phyloP scores from a whole-genome alignment of 352 stramenopile genomes.

The Peronospora belbahrii region DNA sequence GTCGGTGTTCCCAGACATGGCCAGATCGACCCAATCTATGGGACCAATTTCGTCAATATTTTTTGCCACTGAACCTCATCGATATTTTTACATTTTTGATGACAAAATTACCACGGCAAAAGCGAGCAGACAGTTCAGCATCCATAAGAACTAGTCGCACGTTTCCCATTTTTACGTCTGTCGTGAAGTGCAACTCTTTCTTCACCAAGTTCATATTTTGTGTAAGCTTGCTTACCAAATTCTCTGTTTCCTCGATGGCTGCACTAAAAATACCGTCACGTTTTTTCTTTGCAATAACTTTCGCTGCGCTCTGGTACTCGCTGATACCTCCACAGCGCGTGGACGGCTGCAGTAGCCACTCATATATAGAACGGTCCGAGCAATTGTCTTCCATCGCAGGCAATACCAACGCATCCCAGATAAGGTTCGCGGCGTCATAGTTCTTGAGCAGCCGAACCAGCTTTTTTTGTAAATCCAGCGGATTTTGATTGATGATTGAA shows the following conservation, averaged over 20 bases:
- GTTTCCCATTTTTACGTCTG: conserved; percentile 57
- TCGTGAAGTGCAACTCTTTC: conserved; percentile 49
- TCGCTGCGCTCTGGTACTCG: conserved; percentile 59
- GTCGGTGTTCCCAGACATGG: conserved; percentile 44
- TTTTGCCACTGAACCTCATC: conserved; percentile 37
- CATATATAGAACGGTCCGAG: conserved; percentile 29
- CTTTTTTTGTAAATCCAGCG: conserved; percentile 65
- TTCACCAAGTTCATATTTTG: conserved; percentile 35
- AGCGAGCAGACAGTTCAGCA: conserved; percentile 39
- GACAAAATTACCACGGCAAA: conserved; percentile 56
- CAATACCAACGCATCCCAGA: conserved; percentile 51
- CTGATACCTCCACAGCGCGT: conserved; percentile 60
- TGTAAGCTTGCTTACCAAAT: conserved; percentile 42
- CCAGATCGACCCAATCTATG: conserved; percentile 45
- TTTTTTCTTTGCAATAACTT: conserved; percentile 60
- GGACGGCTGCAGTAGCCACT: conserved; percentile 56
- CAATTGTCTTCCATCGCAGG: conserved; percentile 33
- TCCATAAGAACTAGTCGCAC: conserved; percentile 56
- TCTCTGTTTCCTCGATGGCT: conserved; percentile 42
- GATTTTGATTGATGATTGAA: conserved; percentile 33
- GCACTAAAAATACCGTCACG: conserved; percentile 55
- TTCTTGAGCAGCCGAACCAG: conserved; percentile 62
- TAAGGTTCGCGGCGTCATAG: conserved; percentile 54
- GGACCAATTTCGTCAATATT: conserved; percentile 47
- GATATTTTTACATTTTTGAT: conserved; percentile 54